Evolutionary conservation across 139 green algal genomes (phyloP), one percentile per base, ranked within the genome.

Genomic region (Chlorokybus atmophyticus): DNA sequence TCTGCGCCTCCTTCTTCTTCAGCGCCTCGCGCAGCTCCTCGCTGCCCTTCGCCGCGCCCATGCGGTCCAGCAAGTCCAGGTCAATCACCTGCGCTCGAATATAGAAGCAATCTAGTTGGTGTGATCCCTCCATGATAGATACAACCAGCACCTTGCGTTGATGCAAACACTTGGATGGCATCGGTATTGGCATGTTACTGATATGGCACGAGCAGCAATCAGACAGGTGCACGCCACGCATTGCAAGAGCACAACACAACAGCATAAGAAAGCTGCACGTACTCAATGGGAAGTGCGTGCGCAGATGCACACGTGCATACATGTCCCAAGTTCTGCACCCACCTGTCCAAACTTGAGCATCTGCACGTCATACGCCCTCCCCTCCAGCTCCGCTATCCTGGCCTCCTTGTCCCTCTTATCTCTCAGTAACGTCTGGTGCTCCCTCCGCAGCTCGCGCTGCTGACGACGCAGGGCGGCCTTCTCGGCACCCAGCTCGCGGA

Each of bases 301-400:
- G n/a, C n/a, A n/a, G n/a, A n/a, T n/a, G n/a, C n/a, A n/a, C n/a
- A n/a, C n/a, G n/a, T n/a, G 17, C 38, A 23, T 44, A 23, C 38
- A 14, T 44, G 38, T 44, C 38, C 14, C 14, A 52, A 7, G 5
- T 6, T 8, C 10, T 24, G n/a, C 10, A 7, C 44, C 10, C 44
- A 52, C 44, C 32, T 58, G 51, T 0, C 82, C 82, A 67, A 87
- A 89, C 63, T 87, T 87, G 50, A 89, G 73, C 78, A 78, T 79
- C 60, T 86, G 79, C 42, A 88, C 75, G 49, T 88, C 78, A 8
- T 79, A 49, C 5, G 77, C 75, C 3, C 70, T 64, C 28, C 55
- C 56, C 60, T 86, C 63, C 27, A 88, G 73, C 55, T 85, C 82
- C 0, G 53, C 57, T 49, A 88, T 71, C 57, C 80, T 71, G 0